Conservation (phyloP, 1,284 basidiomycete species). For the Cryptococcus sp. region DNA sequence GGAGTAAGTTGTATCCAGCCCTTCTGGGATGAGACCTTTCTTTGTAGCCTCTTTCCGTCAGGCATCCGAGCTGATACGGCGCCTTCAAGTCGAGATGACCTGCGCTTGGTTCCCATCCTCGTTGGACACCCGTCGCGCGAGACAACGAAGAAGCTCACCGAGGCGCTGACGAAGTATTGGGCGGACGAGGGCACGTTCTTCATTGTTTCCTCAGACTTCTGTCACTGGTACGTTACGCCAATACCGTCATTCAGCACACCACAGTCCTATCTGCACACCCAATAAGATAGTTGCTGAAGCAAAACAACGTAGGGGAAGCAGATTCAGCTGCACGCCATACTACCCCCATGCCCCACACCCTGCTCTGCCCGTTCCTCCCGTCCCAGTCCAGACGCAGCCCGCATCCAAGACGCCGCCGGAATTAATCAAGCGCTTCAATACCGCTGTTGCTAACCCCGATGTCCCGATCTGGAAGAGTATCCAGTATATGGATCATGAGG, state of each 20-base stretch:
- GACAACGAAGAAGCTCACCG: slow-evolving; percentile 66
- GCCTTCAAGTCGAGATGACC: slow-evolving; percentile 57
- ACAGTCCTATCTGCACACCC: not conserved
- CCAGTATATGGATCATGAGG: slow-evolving; percentile 53
- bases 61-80: not conserved
- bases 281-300: not conserved
- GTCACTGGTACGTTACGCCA: slow-evolving; percentile 75
- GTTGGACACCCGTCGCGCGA: slow-evolving; percentile 75
- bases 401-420: slow-evolving; percentile 26
- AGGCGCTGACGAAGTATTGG: slow-evolving; percentile 76
- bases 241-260: not conserved
- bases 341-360: slow-evolving; percentile 65
- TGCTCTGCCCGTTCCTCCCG: slow-evolving; percentile 57
- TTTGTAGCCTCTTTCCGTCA: not conserved
- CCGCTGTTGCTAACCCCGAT: slow-evolving; percentile 66
- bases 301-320: slow-evolving; percentile 68
- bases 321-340: slow-evolving; percentile 90
- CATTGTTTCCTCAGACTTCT: slow-evolving; percentile 94
- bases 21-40: not conserved
- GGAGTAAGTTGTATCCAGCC: slow-evolving; percentile 58
- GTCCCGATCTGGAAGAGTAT: slow-evolving; percentile 69
- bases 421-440: slow-evolving; percentile 34
- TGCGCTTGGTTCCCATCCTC: slow-evolving; percentile 84
- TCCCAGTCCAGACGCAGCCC: slow-evolving; percentile 51
- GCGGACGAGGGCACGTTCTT: slow-evolving; percentile 75